These are phyloP conservation scores for Blastosporella zonata DNA, from an alignment of 1,284 basidiomycete species.

Conservation along the genomic window DNA sequence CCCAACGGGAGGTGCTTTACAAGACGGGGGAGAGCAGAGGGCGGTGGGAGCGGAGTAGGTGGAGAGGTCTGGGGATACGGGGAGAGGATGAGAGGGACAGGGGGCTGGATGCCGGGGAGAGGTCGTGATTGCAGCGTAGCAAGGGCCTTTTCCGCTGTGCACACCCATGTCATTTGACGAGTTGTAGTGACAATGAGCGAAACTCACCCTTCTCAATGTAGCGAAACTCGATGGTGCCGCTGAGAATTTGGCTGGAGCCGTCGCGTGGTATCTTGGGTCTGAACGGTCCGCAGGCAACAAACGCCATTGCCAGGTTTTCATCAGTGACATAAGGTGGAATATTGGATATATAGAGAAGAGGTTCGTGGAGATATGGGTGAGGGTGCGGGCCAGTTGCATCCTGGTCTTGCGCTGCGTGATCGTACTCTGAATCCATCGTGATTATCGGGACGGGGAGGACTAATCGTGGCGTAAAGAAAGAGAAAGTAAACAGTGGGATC, in stretches of 20 bases:
- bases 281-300: conserved; percentile 73
- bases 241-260: conserved; percentile 45
- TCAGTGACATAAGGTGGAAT: conserved; percentile 69
- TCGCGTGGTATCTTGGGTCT: conserved; percentile 72
- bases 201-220: conserved; percentile 70
- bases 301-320: conserved; percentile 67
- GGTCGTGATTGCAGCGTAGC: conserved; percentile 76
- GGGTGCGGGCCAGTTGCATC: conserved; percentile 36
- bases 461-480: conserved; percentile 16
- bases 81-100: conserved; percentile 63
- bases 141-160: conserved; percentile 81
- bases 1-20: conserved; percentile 72
- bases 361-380: conserved; percentile 80
- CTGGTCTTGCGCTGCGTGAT: conserved; percentile 29
- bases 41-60: conserved; percentile 67
- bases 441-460: conserved; percentile 22
- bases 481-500: conserved; percentile 13
- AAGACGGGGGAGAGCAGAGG: conserved; percentile 69
- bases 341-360: conserved; percentile 72
- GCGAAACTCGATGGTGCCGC: conserved; percentile 76
- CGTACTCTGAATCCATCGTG: conserved; percentile 36
- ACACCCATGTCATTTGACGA: conserved; percentile 3
- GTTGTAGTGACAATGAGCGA: conserved; percentile 2
- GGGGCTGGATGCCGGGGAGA: conserved; percentile 54
- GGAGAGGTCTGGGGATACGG: conserved; percentile 72